Conservation (phyloP, 129 eudicot genomes). For the sunflower (Helianthus annuus) region HanXRQr2.0-SUNRISE NC_035448.2:6150321-6150820, state of each 20-base stretch:
- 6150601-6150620: conserved; percentile 12
- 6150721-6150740: not conserved
- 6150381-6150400: not conserved
- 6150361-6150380: not conserved
- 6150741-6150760: not conserved
- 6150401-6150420: not conserved
- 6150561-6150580: not conserved
- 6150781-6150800: not conserved
- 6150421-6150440: not conserved
- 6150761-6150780: not conserved
- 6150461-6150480: conserved; percentile 86
- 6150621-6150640: conserved; percentile 14
- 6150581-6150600: not conserved
- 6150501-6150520: conserved; percentile 93
- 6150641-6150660: not conserved
- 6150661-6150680: not conserved
- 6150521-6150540: conserved; percentile 95
- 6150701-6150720: conserved; percentile 3
- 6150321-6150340: not conserved
- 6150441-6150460: conserved; percentile 23
- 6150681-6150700: not conserved
- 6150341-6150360: not conserved
- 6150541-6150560: conserved; percentile 60
- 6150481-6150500: conserved; percentile 96
- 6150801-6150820: no score